Evolutionary conservation across 2,329 filamentous ascomycete genomes (phyloP).

Genomic region (Botryosphaeria dothidea): DNA sequence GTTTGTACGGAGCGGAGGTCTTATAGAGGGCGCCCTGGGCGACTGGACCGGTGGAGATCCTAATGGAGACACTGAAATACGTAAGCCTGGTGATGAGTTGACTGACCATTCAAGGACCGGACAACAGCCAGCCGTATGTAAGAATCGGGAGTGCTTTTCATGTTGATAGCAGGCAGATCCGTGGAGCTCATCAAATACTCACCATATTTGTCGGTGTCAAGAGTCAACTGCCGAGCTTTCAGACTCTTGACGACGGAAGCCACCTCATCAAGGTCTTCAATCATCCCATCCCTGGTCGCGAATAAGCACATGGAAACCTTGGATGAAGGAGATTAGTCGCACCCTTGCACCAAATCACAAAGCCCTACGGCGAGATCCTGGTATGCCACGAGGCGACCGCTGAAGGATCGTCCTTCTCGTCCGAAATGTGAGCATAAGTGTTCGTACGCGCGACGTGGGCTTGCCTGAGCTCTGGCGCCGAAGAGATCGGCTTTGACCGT

Average conservation of each 20-base stretch:
- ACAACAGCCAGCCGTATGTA: not conserved
- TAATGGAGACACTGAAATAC: no score
- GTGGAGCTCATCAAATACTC: not conserved
- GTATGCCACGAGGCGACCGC: slow-evolving; percentile 10
- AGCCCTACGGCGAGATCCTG: slow-evolving; percentile 11
- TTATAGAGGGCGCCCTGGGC: not conserved
- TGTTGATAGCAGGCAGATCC: not conserved
- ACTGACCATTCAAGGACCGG: not conserved
- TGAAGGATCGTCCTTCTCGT: slow-evolving; percentile 4
- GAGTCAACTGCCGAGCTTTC: slow-evolving; percentile 2
- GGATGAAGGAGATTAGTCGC: not conserved
- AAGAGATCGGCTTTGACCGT: slow-evolving; percentile 7
- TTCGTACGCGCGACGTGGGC: slow-evolving; percentile 8
- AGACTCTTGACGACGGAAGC: not conserved
- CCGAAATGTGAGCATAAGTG: not conserved
- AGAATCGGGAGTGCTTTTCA: not conserved
- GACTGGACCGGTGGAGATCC: not conserved
- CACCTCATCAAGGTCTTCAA: slow-evolving; percentile 4
- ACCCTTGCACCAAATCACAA: slow-evolving; percentile 10
- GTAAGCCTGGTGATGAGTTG: not conserved
- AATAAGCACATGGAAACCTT: not conserved
- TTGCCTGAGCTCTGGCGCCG: not conserved
- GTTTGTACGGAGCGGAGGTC: not conserved
- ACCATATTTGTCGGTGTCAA: not conserved
- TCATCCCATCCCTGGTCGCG: not conserved